These are phyloP conservation scores for Trichophaea hybrida DNA, from an alignment of 2,329 filamentous ascomycete genomes.

Conservation along the genomic window DNA sequence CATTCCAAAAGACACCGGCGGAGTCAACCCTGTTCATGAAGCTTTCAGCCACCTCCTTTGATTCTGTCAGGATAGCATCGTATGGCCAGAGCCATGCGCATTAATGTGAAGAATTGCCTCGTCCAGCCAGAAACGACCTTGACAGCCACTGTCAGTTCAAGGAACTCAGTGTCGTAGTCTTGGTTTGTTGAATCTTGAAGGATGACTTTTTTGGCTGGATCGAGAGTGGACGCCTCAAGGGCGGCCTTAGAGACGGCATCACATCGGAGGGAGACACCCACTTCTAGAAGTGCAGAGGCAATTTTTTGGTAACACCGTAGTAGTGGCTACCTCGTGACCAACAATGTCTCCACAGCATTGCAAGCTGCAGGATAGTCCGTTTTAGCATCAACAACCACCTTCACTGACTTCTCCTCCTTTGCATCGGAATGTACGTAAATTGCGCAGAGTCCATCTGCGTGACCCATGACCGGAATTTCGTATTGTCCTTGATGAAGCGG, in stretches of 20 bases:
- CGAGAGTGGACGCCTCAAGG: constrained; percentile 35
- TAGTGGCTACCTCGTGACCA: constrained; percentile 63
- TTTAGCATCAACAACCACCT: constrained; percentile 80
- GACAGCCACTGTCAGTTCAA: constrained; percentile 70
- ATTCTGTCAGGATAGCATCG: constrained; percentile 70
- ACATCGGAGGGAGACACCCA: constrained; percentile 71
- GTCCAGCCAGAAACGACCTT: constrained; percentile 57
- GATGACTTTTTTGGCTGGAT: constrained; percentile 31
- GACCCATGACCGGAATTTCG: constrained; percentile 92
- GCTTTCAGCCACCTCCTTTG: constrained; percentile 51
- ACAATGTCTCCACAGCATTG: constrained; percentile 82
- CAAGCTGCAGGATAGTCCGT: constrained; percentile 89
- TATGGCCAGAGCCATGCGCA: constrained; percentile 80
- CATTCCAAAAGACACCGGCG: constrained; percentile 93
- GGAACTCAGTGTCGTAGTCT: constrained; percentile 81
- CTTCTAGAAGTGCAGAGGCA: constrained; percentile 56
- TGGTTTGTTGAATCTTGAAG: constrained; percentile 49
- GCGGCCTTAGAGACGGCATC: constrained; percentile 54
- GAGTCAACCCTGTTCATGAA: constrained; percentile 83
- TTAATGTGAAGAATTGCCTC: constrained; percentile 83
- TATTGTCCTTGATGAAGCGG: constrained; percentile 74
- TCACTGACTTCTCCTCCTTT: constrained; percentile 53
- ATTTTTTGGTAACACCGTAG: constrained; percentile 52
- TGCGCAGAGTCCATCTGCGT: constrained; percentile 84
- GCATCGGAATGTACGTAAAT: constrained; percentile 73